A percentile compares a stretch with the other conserved stretches of the same genome.
These are phyloP conservation scores for Fusarium lateritium DNA, from an alignment of 2,329 filamentous ascomycete species.

Conservation along the genomic window DNA sequence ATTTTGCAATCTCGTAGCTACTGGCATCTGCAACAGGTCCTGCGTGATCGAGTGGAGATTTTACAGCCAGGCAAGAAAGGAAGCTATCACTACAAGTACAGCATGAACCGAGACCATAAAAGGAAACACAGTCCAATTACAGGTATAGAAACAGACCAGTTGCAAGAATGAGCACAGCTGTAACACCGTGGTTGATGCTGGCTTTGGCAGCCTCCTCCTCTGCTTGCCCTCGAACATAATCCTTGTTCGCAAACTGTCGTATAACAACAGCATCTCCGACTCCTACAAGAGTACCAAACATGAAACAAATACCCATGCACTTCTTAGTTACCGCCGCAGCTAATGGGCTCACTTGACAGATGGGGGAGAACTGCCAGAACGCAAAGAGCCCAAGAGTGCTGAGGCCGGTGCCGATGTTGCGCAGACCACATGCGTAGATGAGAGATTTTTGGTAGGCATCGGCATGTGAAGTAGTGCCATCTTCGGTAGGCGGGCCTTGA, in stretches of 20 bases:
- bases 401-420: constrained; percentile 22
- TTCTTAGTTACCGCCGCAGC: constrained; percentile 10
- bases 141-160: constrained; percentile 35
- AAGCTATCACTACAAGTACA: background rate
- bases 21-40: no score
- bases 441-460: constrained; percentile 30
- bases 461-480: background rate
- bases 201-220: constrained; percentile 19
- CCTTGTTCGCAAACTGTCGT: constrained; percentile 27
- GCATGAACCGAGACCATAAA: background rate
- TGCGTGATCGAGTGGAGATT: background rate
- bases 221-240: constrained; percentile 11
- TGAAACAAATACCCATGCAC: constrained; percentile 34
- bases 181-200: constrained; percentile 27
- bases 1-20: no score
- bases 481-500: background rate
- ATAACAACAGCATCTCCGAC: constrained; percentile 35
- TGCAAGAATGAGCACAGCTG: constrained; percentile 17
- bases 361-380: constrained; percentile 34
- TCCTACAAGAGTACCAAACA: constrained; percentile 25
- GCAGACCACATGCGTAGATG: constrained; percentile 28
- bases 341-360: constrained; percentile 19
- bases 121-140: background rate
- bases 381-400: constrained; percentile 30
- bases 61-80: background rate